Evolutionary conservation across 1,284 basidiomycete genomes (phyloP), one percentile per base, ranked within the genome.

Genomic region (Apiotrichum laibachii): DNA sequence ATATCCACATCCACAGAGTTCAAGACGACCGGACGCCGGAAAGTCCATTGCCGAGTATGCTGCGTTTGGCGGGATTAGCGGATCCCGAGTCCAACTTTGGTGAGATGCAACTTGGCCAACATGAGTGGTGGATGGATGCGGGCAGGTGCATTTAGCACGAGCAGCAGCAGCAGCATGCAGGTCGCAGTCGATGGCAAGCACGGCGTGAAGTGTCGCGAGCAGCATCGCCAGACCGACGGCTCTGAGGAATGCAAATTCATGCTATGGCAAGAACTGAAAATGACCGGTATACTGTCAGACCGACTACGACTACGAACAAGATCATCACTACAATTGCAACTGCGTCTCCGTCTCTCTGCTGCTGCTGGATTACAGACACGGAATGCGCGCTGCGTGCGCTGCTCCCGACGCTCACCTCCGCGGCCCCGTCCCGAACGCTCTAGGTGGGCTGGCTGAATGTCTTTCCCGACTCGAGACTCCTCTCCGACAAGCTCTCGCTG

Each of bases 211-310:
- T 4, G 16, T 39, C 16, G 37, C 37, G 42, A n/a, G 42, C 42
- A 19, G 8, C 6, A 18, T 15, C 21, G 26, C 10, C 21, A 4
- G 16, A n/a, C n/a, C n/a, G 31, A 8, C n/a, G 10, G 7, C 19
- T 48, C 31, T 8, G 49, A 50, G 49, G 39, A 50, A 40, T 50
- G 49, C 49, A 31, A 39, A 49, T 50, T 50, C 49, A 50, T 50
- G 49, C 49, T 10, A 35, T 39, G 22, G 35, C 34, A 49, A 33
- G 47, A 49, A 50, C 49, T 50, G 22, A 34, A 49, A 49, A 33
- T 26, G 13, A 31, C 31, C 46, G n/a, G 15, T 15, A 33, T 12
- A 22, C 46, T 31, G 43, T 11, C 43, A 45, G 43, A 42, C 19
- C 43, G 19, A 45, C 42, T 18, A 43, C 22, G 43, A 45, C 43